Base-by-base conservation (phyloP, 169 alveolate genomes). In the Cryptosporidium tyzzeri region DNA sequence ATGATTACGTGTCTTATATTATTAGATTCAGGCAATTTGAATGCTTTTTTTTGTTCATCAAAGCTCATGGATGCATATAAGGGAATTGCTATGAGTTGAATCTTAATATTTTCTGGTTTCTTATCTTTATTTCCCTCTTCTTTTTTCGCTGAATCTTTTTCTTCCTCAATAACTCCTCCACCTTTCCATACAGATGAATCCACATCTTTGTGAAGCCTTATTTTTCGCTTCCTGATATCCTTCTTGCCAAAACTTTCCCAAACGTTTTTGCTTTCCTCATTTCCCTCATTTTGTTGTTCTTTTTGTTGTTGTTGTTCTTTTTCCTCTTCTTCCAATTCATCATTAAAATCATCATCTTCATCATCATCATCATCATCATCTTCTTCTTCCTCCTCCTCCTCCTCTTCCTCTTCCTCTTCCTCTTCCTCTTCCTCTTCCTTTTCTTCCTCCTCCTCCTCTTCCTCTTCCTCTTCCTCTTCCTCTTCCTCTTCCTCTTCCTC, bases 1-100 rank as follows among this genome's bases (percentile, higher is more conserved):
- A 98, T 94, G 50, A 99, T 97, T 39, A 98, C 97, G 61, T 97
- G 91, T 21, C 99, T 94, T 91, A 97, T 97, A 85, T 94, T 94
- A 10, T 94, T 97, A 31, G 99, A 98, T 33, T 93, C 89, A 29
- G 94, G 93, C 74, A 95, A 95, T 65, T 84, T 50, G 39, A 94
- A 96, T 35, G 96, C 95, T 69, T 93, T 93, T 71, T 86, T 91
- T 93, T 97, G 96, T 37, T 96, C 94, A 50, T 92, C 92, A 31
- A 92, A 85, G 37, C 97, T 93, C 92, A 96, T 93, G 62, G 96
- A 93, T 12, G 99, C 97, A 93, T 97, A 97, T 41, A 98, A 86
- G 2, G 97, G 96, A 45, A 94, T 93, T 37, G 96, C 70, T 37
- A 35, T 92, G 48, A 94, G 65, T 95, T 23, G 95, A 80, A 61